phyloP scores from a whole-genome alignment of 2,329 filamentous ascomycete genomes.

The Beauveria medogensis region DNA sequence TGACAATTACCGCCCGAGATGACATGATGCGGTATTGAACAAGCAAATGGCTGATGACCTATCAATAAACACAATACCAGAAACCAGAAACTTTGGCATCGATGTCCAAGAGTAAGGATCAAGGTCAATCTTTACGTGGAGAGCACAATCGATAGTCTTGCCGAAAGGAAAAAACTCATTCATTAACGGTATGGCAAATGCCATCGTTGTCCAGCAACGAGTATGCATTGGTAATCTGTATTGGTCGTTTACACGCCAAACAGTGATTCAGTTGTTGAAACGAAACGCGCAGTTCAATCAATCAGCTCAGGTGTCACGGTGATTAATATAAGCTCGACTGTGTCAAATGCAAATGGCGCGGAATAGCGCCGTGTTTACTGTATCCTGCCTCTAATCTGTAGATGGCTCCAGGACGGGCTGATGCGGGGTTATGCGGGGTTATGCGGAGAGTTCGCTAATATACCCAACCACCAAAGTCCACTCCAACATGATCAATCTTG shows the following conservation, averaged over 20 bases:
- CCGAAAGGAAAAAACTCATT: neutral
- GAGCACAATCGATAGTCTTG: neutral
- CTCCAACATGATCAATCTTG: neutral
- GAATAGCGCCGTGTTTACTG: neutral
- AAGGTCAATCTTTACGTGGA: neutral
- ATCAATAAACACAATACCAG: no score
- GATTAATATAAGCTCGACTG: no score
- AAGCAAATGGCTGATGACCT: no score
- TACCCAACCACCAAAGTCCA: neutral
- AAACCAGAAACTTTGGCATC: no score
- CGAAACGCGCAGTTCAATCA: neutral
- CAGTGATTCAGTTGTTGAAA: no score
- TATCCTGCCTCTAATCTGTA: neutral
- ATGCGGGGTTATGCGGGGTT: slow-evolving; percentile 6
- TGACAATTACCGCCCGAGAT: neutral
- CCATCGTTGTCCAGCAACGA: neutral
- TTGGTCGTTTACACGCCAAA: neutral
- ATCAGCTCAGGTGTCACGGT: neutral
- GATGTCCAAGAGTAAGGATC: no score
- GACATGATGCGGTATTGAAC: neutral
- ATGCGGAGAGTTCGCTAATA: neutral
- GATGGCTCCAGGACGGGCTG: neutral
- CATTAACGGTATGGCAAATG: no score
- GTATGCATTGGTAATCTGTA: neutral
- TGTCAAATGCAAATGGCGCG: neutral